Evolutionary conservation across 2,329 filamentous ascomycete species (phyloP).

Genomic region (Ophiocordyceps unilateralis): DNA sequence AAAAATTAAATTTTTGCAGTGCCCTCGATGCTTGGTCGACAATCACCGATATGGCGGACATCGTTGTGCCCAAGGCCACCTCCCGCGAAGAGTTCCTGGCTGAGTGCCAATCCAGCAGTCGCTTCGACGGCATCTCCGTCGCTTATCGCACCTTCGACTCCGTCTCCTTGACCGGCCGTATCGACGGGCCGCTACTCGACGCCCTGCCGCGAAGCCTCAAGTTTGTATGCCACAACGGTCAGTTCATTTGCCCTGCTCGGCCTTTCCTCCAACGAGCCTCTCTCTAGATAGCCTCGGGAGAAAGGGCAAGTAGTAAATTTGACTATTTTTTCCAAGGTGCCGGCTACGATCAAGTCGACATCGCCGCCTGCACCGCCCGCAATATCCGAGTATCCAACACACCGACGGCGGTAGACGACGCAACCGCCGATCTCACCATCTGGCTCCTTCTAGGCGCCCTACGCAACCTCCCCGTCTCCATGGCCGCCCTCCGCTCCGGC

Average conservation of each 20-base stretch:
- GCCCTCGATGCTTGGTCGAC: constrained; percentile 48
- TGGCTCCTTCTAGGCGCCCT: constrained; percentile 55
- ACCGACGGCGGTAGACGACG: constrained; percentile 48
- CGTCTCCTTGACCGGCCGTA: constrained; percentile 29
- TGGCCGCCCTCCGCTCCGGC: constrained; percentile 38
- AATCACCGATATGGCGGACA: constrained; percentile 44
- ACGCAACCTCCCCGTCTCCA: constrained; percentile 43
- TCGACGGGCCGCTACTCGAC: constrained; percentile 44
- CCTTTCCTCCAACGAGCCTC: background rate
- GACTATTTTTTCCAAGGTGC: constrained; percentile 21
- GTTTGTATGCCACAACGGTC: constrained; percentile 27
- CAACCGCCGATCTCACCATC: constrained; percentile 54
- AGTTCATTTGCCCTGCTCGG: constrained; percentile 3
- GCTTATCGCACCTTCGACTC: constrained; percentile 37
- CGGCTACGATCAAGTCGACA: constrained; percentile 56
- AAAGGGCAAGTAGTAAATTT: no score
- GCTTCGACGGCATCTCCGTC: constrained; percentile 38
- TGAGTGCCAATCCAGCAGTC: constrained; percentile 38
- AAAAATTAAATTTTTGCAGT: no score
- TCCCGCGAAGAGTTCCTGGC: constrained; percentile 5
- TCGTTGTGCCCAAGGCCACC: constrained; percentile 16
- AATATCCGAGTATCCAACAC: constrained; percentile 48
- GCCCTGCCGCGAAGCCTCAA: constrained; percentile 21
- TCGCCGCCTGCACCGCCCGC: constrained; percentile 43
- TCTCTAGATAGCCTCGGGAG: background rate